Base-by-base conservation (phyloP, 129 eudicot genomes). In the Rutidosis leptorrhynchoides region DNA sequence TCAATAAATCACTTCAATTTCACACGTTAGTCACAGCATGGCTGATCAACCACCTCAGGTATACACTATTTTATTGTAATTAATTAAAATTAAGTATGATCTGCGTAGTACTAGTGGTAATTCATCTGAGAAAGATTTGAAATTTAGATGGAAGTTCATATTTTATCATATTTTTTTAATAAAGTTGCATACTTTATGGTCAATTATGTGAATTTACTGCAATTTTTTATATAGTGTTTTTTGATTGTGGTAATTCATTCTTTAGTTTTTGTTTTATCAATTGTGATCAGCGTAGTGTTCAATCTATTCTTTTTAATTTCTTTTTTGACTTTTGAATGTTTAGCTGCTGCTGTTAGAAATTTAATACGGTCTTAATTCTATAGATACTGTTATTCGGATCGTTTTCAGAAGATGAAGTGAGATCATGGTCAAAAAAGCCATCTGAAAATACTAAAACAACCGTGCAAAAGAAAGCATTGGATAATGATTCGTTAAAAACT, bases 361-460 rank as follows among this genome's bases (percentile, higher is more conserved):
- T 20, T 20, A 40, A 40, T 55, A n/a, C 51, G 5, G 35, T 32
- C 27, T 77, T 16, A 23, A 20, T 60, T 20, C 23, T 72, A 30
- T 75, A 93, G 98, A 81, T 86, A 27, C 42, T 93, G 58, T 20
- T 93, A 64, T 93, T 93, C 64, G 98, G 98, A 58, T 93, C 98
- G 9, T 93, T 93, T 75, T 85, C 98, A 33, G 98, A 88, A 78
- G 96, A 85, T 66, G 98, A 93, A 74, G 83, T 83, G 68, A 81
- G 58, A 70, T 79, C 91, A 64, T 80, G 68, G 72, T 69, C 78
- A 51, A 69, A 74, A 16, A 74, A 74, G 76, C 81, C 83, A 32
- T 72, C 86, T 46, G 46, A 23, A 52, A 71, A 42, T 12, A 7
- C 64, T 62, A 62, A 64, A 60, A 74, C 58, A 17, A 62, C 69